Conservation (phyloP, 169 alveolate genomes). For the Plasmodium gaboni region DNA sequence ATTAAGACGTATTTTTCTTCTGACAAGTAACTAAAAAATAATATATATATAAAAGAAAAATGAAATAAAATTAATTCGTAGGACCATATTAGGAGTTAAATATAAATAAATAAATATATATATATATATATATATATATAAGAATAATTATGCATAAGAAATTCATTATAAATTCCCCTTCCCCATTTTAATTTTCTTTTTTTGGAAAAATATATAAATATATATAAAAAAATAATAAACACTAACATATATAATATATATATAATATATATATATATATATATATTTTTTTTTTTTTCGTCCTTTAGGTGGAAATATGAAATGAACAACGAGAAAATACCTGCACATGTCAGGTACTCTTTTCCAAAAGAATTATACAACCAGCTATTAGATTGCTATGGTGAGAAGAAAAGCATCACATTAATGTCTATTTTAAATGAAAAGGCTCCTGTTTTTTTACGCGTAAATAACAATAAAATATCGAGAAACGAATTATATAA, state of each 20-base stretch:
- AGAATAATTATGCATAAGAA: too few species aligned
- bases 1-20: conserved; percentile 72
- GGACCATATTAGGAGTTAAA: too few species aligned
- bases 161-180: too few species aligned
- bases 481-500: conserved; percentile 85
- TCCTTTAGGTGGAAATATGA: conserved; percentile 87
- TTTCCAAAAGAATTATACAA: conserved; percentile 88
- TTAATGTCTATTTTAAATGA: conserved; percentile 89
- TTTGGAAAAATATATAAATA: too few species aligned
- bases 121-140: too few species aligned
- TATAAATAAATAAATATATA: too few species aligned
- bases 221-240: too few species aligned
- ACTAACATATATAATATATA: too few species aligned
- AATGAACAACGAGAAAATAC: conserved; percentile 84
- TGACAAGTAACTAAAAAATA: conserved; percentile 27
- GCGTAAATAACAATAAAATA: conserved; percentile 84
- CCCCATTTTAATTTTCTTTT: too few species aligned
- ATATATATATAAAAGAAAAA: background rate
- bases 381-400: conserved; percentile 83
- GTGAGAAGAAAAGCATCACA: conserved; percentile 85
- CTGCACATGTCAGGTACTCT: conserved; percentile 88
- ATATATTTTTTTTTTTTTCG: background rate
- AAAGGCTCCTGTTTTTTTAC: conserved; percentile 87
- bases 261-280: background rate
- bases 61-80: too few species aligned